Base-by-base conservation (phyloP, 2,329 filamentous ascomycete genomes). In the Microsporum ferrugineum region DNA sequence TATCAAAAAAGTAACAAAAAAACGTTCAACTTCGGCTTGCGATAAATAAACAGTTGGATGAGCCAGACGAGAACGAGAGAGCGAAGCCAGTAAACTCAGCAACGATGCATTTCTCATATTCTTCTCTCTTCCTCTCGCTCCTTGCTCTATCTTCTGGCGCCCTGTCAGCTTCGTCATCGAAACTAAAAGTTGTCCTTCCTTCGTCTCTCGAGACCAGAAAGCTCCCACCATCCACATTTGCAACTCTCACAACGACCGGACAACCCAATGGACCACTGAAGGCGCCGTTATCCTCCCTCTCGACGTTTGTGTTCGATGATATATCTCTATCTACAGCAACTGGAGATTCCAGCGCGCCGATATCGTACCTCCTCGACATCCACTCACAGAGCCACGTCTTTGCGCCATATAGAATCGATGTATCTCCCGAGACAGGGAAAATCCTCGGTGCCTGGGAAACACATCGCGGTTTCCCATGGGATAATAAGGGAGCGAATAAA, bases 381-480 rank as follows among this genome's bases (percentile, higher is more conserved):
- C 84, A 91, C 76, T 87, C 85, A 71, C 77, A 82, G 33, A 87
- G 88, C 61, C 84, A 88, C 73, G 80, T 80, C 59, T 97, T 96
- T 72, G 82, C 84, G 67, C 88, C 90, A 8, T 78, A 95, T 72
- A 82, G 92, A 51, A 82, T 97, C 34, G 94, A 97, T 70, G 64
- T 73, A 58, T 73, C 75, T 41, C 71, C 74, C 27, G 72, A 76
- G 66, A 38, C 55, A 8, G 73, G 74, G 62, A 73, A 78, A 43
- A 72, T 80, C 55, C 78, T 90, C 2, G 76, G 80, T 47, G 85
- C 85, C 33, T 94, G 88, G 87, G 88, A 92, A 78, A 95, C 90
- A 31, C 95, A 86, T 72, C 80, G 90, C 56, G 91, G 90, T 0
- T 92, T 95, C 68, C 88, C 94, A 67, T 96, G 92, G 91, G 84